Percentiles rank a stretch among this genome's conserved stretches.
Evolutionary conservation across 345 rosid genomes (phyloP).

Genomic region (Angophora floribunda): DNA sequence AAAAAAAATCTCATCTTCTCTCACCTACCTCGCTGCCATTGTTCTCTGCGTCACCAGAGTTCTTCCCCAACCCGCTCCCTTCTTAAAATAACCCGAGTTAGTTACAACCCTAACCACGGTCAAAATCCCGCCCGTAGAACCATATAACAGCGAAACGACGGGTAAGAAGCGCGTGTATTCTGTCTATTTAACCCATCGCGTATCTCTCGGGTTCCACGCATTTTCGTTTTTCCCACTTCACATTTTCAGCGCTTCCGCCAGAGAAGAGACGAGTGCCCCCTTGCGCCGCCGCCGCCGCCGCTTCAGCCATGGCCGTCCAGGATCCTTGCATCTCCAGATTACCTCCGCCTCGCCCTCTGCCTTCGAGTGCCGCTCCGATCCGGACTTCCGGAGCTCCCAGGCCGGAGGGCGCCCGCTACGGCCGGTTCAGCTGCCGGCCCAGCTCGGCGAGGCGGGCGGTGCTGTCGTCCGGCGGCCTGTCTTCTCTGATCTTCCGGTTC

Average conservation of each 20-base stretch:
- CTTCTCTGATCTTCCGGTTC: conserved; percentile 69
- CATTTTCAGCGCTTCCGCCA: not conserved
- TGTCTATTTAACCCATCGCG: not conserved
- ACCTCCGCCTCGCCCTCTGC: conserved; percentile 4
- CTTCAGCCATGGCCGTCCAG: conserved; percentile 4
- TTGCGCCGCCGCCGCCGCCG: not conserved
- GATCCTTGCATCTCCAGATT: not conserved
- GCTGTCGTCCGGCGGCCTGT: conserved; percentile 28
- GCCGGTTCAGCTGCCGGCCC: conserved; percentile 11
- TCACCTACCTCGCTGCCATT: not conserved
- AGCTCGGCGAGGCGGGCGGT: not conserved
- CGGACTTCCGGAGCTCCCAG: conserved; percentile 29
- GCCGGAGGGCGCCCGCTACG: not conserved
- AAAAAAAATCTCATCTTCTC: not conserved
- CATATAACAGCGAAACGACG: not conserved
- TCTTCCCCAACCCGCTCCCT: not conserved
- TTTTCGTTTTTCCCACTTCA: not conserved
- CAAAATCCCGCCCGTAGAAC: not conserved
- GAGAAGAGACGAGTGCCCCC: not conserved
- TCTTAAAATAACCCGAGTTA: not conserved
- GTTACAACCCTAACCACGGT: not conserved
- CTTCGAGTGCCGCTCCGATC: conserved; percentile 70
- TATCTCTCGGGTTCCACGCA: not conserved
- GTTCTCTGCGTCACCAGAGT: not conserved
- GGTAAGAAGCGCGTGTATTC: not conserved